Evolutionary conservation across 2,329 filamentous ascomycete species (phyloP).

Genomic region (Trichoderma guizhouense): DNA sequence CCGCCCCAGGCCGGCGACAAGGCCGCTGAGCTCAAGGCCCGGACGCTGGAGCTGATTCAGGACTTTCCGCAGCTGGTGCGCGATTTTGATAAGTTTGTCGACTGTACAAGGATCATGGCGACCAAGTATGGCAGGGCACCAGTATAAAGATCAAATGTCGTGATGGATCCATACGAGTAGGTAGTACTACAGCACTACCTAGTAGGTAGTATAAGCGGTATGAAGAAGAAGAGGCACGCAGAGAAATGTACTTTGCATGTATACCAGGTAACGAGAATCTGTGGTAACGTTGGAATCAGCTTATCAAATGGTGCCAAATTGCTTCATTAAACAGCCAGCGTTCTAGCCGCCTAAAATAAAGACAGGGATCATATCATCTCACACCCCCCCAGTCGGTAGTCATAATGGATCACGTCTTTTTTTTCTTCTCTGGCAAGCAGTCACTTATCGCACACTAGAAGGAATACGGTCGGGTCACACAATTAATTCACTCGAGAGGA

Average conservation of each 20-base stretch:
- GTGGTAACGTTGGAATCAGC: neutral
- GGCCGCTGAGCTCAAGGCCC: constrained; percentile 23
- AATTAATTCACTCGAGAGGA: neutral
- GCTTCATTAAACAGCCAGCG: neutral
- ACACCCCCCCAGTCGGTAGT: neutral
- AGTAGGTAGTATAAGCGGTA: neutral
- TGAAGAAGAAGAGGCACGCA: neutral
- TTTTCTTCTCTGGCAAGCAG: neutral
- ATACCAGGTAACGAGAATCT: neutral
- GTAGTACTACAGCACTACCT: no score
- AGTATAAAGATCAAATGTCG: neutral
- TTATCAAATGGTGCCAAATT: neutral
- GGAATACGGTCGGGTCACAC: neutral
- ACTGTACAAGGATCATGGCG: constrained; percentile 19
- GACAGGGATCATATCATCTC: neutral
- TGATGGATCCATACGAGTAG: neutral
- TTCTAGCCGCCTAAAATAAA: neutral
- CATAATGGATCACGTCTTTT: neutral
- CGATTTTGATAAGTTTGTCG: constrained; percentile 29
- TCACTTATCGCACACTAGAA: neutral
- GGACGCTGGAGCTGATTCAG: constrained; percentile 25
- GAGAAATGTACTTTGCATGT: neutral
- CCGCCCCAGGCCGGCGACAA: constrained; percentile 15
- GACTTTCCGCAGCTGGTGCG: constrained; percentile 28
- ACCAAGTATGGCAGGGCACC: neutral